These are phyloP conservation scores for Neonectria coccinea DNA, from an alignment of 2,329 filamentous ascomycete genomes.

Conservation along the genomic window DNA sequence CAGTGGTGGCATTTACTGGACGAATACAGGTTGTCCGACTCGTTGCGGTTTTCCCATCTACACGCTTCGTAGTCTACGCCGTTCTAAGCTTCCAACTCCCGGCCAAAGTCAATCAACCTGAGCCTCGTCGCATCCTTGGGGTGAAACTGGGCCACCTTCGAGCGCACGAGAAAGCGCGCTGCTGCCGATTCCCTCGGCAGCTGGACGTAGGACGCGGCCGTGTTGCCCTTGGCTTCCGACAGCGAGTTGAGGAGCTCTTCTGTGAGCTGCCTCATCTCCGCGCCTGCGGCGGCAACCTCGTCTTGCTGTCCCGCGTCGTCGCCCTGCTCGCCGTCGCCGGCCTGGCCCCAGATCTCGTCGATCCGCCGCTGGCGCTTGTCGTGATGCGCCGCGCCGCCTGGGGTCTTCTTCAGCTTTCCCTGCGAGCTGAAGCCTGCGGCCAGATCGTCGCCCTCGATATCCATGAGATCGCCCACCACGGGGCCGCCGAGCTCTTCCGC, in stretches of 20 bases:
- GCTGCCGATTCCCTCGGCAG: conserved; percentile 71
- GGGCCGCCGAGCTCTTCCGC: conserved; percentile 87
- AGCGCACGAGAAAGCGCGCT: conserved; percentile 72
- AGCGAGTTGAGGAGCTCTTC: conserved; percentile 71
- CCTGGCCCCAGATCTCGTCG: conserved; percentile 71
- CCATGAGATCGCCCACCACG: conserved; percentile 79
- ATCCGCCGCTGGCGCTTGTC: conserved; percentile 70
- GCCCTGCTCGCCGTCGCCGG: conserved; percentile 24
- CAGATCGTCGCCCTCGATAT: conserved; percentile 70
- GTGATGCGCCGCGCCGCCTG: conserved; percentile 51
- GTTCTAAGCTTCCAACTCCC: conserved; percentile 67
- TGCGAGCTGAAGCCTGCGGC: conserved; percentile 70
- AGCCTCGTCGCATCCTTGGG: conserved; percentile 71
- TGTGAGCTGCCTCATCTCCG: conserved; percentile 70
- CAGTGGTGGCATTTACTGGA: too few relatives aligned
- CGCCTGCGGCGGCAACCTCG: conserved; percentile 63
- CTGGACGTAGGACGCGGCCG: conserved; percentile 67
- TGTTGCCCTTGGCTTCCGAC: conserved; percentile 65
- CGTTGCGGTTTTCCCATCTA: background rate
- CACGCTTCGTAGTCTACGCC: background rate
- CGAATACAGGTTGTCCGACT: background rate
- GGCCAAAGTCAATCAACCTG: conserved; percentile 72
- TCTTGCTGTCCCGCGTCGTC: conserved; percentile 50
- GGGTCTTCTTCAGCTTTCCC: conserved; percentile 66
- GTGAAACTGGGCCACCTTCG: conserved; percentile 75